Evolutionary conservation across 2,329 filamentous ascomycete genomes (phyloP), one percentile per base, ranked within the genome.

Genomic region (Didymella lethalis): DNA sequence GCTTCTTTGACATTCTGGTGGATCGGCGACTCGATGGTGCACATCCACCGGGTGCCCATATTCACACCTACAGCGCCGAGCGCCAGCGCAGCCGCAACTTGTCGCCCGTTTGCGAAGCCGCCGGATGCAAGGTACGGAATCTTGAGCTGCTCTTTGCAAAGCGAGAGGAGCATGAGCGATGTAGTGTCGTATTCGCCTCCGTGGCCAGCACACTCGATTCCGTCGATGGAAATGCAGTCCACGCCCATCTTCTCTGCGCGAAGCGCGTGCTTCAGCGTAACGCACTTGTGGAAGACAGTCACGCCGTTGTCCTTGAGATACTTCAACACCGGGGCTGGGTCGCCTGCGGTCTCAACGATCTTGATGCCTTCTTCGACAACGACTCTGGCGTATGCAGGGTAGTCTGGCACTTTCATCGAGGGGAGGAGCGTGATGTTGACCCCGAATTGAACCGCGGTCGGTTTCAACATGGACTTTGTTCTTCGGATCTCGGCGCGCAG

Each of bases 111-210:
- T 10, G 69, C 69, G 40, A 73, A 73, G 3, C 70, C 69, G 10
- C 70, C 70, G 25, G 62, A 65, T 10, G 67, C 70, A 4, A 73
- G 56, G 48, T 70, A 72, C 10, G 69, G 69, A 29, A 72, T 71
- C 54, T 70, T 69, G 32, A 73, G 63, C 50, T 69, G 64, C 56
- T 72, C 62, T 5, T 63, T 65, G 51, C 66, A 69, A 0, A 67
- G 63, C 14, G 62, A 65, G 12, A 72, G 62, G 1, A 73, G 66
- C 56, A 84, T 84, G 61, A 85, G 81, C 64, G 83, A 83, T 36
- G 82, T 84, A 53, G 83, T 83, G 59, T 85, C 82, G 59, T 78
- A 77, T 68, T 85, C 83, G 56, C 83, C 83, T 16, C 84, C 82
- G 61, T 85, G 83, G 16, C 70, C 69, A 2, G 69, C 69, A 52